Base-by-base conservation (phyloP, 2,329 filamentous ascomycete genomes). In the Colletotrichum sansevieriae region DNA sequence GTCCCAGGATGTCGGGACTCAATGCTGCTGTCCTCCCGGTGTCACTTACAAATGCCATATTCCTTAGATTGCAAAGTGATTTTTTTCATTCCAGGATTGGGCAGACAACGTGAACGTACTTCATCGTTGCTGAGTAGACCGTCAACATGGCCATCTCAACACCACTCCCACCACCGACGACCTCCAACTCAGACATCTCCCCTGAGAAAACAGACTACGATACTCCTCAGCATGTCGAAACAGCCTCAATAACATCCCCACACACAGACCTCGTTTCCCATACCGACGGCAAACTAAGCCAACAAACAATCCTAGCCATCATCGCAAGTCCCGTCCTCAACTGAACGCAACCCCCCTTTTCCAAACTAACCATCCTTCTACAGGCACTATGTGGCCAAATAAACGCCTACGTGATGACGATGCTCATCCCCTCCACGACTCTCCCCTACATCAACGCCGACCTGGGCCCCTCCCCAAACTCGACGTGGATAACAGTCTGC, bases 401-500 rank as follows among this genome's bases (percentile, higher is more conserved):
- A 68, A 77, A 78, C 69, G 75, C 76, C 41, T 79, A 78, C 69
- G 74, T 79, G 47, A 76, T 79, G 71, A 77, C 75, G n/a, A 73
- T 79, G 57, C 73, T 78, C 51, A 78, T 78, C 59, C 77, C 78
- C 9, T 74, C 76, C 12, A 74, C 76, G 4, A 75, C 77, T 4
- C 74, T 79, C 7, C 72, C 74, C 60, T 77, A 75, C 65, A 77
- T 79, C 69, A 78, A 79, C 59, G 74, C 76, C 12, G 76, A 78
- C 22, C 73, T 79, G 10, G 77, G 77, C 2, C 77, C 77, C 2
- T 75, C 77, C 52, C 73, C 76, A 2, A 77, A 75, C 56, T 78
- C 76, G 13, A 74, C 75, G 9, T 80, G 78, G 78, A 80, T 80
- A 33, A 78, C 77, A 2, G 70, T 77, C n/a, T 75, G 59, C 18